Evolutionary conservation across 2,329 filamentous ascomycete species (phyloP), one percentile per base, ranked within the genome.

Genomic region (Cladosporium phlei): DNA sequence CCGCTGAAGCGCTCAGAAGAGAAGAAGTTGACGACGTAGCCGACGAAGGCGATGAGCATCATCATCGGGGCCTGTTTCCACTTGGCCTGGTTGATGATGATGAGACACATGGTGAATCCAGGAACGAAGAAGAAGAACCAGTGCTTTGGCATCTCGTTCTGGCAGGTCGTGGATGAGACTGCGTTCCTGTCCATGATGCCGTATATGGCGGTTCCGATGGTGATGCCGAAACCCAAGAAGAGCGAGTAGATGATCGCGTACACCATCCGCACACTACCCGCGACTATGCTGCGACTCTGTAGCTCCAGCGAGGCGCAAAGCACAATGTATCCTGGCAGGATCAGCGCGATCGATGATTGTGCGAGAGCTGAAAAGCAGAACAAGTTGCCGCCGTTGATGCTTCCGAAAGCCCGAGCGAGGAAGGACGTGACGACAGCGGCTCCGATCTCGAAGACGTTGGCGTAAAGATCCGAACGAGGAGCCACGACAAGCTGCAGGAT

Each of bases 1-100:
- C 75, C 78, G 19, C 75, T 69, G 61, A 91, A 87, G 53, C 77
- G 80, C 22, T 75, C 70, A 24, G 79, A 78, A 11, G 78, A 80
- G 66, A 86, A 89, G 67, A 79, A 86, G 66, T 85, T 91, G 57
- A 88, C 83, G 6, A 82, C 71, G 60, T 86, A 93, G 7, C 87
- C 88, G 0, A 80, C 77, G 24, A 88, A 69, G 0, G 86, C 80
- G 57, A 94, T 89, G 49, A 79, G 34, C 3, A 86, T 68, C 86
- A 91, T 91, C 40, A 86, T 75, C 0, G 86, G 86, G 24, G 82
- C 78, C 61, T 91, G 86, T 57, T 79, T 83, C 78, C 79, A 87
- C 66, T 88, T 88, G 49, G 85, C 85, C 55, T 91, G 86, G 65
- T 90, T 90, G 63, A 91, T 83, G 58, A 90, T 74, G 51, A 85